Evolutionary conservation across 2,329 filamentous ascomycete genomes (phyloP).

Genomic region (Fusarium redolens): DNA sequence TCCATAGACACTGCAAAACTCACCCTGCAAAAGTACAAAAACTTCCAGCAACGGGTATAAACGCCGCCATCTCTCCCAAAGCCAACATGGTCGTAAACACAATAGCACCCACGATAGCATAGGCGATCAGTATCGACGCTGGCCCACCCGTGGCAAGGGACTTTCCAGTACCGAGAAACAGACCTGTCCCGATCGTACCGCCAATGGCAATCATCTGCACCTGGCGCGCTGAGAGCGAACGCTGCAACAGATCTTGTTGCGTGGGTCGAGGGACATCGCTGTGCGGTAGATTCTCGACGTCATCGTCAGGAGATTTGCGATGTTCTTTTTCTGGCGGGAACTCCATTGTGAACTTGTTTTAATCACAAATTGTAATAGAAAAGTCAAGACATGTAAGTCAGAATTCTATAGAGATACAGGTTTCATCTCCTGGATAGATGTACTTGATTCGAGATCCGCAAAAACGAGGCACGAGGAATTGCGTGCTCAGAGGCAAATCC

Average conservation of each 20-base stretch:
- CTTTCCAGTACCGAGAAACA: slow-evolving; percentile 72
- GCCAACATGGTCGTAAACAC: slow-evolving; percentile 69
- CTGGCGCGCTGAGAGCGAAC: slow-evolving; percentile 69
- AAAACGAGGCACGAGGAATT: slow-evolving; percentile 40
- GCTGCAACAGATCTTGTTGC: slow-evolving; percentile 60
- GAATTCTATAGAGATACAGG: neutral
- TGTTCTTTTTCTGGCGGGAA: slow-evolving; percentile 31
- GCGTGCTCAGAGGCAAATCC: slow-evolving; percentile 43
- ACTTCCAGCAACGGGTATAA: slow-evolving; percentile 61
- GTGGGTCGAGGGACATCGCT: slow-evolving; percentile 25
- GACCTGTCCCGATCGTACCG: slow-evolving; percentile 69
- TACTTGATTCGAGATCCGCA: slow-evolving; percentile 2
- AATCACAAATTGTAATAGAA: neutral
- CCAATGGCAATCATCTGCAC: slow-evolving; percentile 76
- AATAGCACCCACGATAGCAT: slow-evolving; percentile 66
- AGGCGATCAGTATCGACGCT: slow-evolving; percentile 67
- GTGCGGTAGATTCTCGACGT: slow-evolving; percentile 32
- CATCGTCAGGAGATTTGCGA: slow-evolving; percentile 19
- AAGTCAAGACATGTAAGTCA: neutral
- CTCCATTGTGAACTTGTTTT: neutral
- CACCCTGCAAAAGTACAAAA: slow-evolving; percentile 62
- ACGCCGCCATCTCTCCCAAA: slow-evolving; percentile 71
- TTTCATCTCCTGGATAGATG: neutral
- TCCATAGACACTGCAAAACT: slow-evolving; percentile 56
- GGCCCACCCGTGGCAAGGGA: slow-evolving; percentile 70